Conservation (phyloP, 371 early-diverging fungal genomes). For the Umbelopsis sp. region DNA sequence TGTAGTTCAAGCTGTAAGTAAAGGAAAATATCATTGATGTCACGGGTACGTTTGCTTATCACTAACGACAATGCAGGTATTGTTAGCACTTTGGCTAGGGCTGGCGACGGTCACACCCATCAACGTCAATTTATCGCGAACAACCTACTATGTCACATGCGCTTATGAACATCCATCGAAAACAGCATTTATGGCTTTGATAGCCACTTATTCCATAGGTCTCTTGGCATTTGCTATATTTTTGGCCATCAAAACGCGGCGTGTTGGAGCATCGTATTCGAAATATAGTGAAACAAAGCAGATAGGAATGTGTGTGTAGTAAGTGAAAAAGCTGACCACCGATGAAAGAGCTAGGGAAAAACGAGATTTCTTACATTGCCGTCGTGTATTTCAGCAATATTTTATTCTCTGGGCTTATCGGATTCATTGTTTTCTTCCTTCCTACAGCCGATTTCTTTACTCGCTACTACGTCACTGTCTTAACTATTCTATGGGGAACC, state of each 20-base stretch:
- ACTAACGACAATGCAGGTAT: not conserved
- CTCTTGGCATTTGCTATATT: constrained; percentile 54
- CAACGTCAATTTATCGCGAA: constrained; percentile 37
- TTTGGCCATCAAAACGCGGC: constrained; percentile 59
- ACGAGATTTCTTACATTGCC: not conserved
- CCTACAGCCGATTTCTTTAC: constrained; percentile 55
- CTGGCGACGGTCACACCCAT: constrained; percentile 32
- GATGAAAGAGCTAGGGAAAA: not conserved
- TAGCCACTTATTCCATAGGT: constrained; percentile 38
- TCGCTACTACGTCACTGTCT: constrained; percentile 54
- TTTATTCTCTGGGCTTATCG: constrained; percentile 56
- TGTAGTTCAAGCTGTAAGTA: constrained; percentile 46
- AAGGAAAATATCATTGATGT: not conserved
- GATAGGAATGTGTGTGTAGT: constrained; percentile 64
- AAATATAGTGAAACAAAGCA: constrained; percentile 65
- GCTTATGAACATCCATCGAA: constrained; percentile 38
- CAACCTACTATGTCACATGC: constrained; percentile 50
- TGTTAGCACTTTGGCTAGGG: constrained; percentile 40
- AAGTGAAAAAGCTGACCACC: constrained; percentile 28
- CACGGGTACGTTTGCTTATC: not conserved
- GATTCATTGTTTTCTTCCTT: constrained; percentile 53
- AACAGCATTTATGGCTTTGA: constrained; percentile 35
- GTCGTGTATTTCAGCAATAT: constrained; percentile 45
- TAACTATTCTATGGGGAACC: constrained; percentile 58
- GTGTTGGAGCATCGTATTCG: constrained; percentile 50